Evolutionary conservation across 2,329 filamentous ascomycete species (phyloP).

Genomic region (Dactylellina haptotyla): DNA sequence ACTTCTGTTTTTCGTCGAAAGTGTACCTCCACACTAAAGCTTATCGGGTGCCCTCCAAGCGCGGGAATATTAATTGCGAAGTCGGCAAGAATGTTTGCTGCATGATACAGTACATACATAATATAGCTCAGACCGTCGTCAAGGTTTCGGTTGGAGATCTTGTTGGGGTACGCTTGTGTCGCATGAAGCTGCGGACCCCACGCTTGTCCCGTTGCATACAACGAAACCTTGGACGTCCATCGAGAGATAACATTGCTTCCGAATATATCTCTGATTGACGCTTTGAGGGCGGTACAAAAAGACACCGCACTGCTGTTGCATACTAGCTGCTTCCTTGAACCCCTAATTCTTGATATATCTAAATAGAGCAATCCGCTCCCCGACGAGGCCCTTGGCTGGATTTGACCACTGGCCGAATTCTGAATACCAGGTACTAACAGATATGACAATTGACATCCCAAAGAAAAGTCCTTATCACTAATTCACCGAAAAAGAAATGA

Average conservation of each 20-base stretch:
- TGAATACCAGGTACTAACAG: slow-evolving; percentile 50
- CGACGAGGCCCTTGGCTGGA: slow-evolving; percentile 1
- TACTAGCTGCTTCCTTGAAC: slow-evolving; percentile 10
- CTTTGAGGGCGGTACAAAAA: slow-evolving; percentile 22
- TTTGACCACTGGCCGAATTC: slow-evolving; percentile 15
- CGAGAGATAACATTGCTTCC: slow-evolving; percentile 1
- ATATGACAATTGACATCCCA: slow-evolving; percentile 44
- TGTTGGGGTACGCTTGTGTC: neutral
- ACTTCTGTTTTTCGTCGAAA: slow-evolving; percentile 4
- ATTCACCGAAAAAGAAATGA: slow-evolving; percentile 32
- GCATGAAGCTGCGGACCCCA: slow-evolving; percentile 28
- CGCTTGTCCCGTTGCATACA: slow-evolving; percentile 24
- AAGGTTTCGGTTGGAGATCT: neutral
- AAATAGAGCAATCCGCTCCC: slow-evolving; percentile 11
- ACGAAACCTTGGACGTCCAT: neutral
- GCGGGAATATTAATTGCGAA: slow-evolving; percentile 48
- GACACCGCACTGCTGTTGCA: slow-evolving; percentile 16
- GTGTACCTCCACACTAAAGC: slow-evolving; percentile 53
- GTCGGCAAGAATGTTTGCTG: slow-evolving; percentile 22
- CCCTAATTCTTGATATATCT: slow-evolving; percentile 5
- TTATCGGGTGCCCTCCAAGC: slow-evolving; percentile 48
- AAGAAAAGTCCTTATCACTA: slow-evolving; percentile 24
- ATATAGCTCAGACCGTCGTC: neutral
- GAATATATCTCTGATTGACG: slow-evolving; percentile 21
- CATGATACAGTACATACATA: too few species aligned